Base-by-base conservation (phyloP, 257 asterid species). In the Lycium ferocissimum region DNA sequence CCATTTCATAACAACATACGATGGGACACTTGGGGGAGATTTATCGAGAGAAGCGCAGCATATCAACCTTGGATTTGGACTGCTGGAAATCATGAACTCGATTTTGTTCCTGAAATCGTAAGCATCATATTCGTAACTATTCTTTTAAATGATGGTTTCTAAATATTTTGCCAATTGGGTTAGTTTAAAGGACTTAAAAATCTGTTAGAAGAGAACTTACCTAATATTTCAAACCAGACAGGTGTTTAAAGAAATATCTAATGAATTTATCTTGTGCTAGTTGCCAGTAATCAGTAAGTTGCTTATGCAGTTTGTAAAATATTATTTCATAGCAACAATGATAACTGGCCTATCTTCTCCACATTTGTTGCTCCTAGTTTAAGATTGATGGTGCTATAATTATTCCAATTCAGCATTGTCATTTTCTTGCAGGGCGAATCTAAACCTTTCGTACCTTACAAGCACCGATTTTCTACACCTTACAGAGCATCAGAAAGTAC, bases 61-160 rank as follows among this genome's bases (percentile, higher is more conserved):
- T 92, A 90, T 86, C 95, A 92, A 83, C 97, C 93, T 3, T 92
- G 95, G 97, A 93, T 93, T 84, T 93, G 95, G 95, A 86, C 93
- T 5, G 94, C 93, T 9, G 94, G 94, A 43, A 92, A 93, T 88
- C 95, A 92, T 84, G 97, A 93, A 85, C 83, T 91, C 58, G 94
- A 93, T 83, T 90, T 86, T 80, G 87, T 85, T 83, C 94, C 95
- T 20, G 83, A 87, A 33, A 89, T 90, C 62, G 97, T 92, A 90
- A 17, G 95, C 82, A 79, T 83, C 78, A 35, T 40, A 17, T 54
- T 65, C 78, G 3, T 45, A 17, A 38, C 43, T n/a, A n/a, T n/a
- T 75, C 61, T 49, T 45, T 61, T 49, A 22, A n/a, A 75, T 47
- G 20, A 75, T 0, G 40, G 11, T 75, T 13, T 14, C 12, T 6